Conservation (phyloP, 495 filamentous ascomycete genomes). For the Annulohypoxylon nitens region DNA sequence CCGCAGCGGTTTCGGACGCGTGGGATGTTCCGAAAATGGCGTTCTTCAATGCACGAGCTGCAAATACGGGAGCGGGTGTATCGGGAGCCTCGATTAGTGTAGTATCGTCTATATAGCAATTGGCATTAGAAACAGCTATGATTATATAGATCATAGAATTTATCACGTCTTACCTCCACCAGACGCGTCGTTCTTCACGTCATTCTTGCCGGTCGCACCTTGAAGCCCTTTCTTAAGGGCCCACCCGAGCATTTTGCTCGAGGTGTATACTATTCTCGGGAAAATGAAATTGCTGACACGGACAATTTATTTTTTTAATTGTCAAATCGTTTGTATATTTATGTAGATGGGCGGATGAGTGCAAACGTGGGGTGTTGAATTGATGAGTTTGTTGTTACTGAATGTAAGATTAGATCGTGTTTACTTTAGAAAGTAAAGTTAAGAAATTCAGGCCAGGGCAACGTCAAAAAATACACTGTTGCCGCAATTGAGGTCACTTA, state of each 20-base stretch:
- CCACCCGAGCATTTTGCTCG: conserved; percentile 68
- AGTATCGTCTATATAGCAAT: conserved; percentile 53
- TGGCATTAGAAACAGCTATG: conserved; percentile 30
- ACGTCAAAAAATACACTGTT: not conserved
- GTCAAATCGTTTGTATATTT: not conserved
- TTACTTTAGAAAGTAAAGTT: conserved; percentile 32
- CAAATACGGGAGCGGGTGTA: conserved; percentile 94
- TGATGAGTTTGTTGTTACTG: not conserved
- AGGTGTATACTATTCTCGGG: conserved; percentile 8
- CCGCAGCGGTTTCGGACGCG: conserved; percentile 20
- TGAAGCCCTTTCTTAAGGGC: conserved; percentile 60
- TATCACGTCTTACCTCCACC: conserved; percentile 43
- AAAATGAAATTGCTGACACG: conserved; percentile 13
- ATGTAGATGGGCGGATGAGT: not conserved
- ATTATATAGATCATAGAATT: conserved; percentile 5
- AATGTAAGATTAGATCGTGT: conserved; percentile 18
- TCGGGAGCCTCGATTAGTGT: conserved; percentile 78
- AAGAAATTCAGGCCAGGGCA: conserved; percentile 7
- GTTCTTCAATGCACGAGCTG: conserved; percentile 90
- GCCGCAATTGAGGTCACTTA: not conserved
- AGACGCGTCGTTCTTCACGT: conserved; percentile 44
- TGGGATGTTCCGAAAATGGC: conserved; percentile 90
- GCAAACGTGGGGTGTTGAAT: conserved; percentile 8
- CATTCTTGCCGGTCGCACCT: conserved; percentile 47
- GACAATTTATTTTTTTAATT: not conserved